These are phyloP conservation scores for Cyberlindnera galapagoensis DNA, from an alignment of 805 yeast genomes.

Conservation along the genomic window DNA sequence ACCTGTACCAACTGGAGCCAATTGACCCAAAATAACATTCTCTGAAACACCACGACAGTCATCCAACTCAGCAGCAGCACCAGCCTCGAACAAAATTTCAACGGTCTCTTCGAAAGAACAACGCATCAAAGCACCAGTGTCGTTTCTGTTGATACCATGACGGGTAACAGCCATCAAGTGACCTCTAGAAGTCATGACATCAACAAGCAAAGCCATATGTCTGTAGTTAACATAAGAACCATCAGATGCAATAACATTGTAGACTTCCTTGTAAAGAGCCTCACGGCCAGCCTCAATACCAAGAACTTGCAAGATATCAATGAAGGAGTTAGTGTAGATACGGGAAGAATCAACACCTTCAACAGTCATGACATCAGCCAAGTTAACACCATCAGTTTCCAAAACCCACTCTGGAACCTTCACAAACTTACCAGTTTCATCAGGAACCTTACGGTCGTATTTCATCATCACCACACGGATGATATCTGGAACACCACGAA, in stretches of 20 bases:
- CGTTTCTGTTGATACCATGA: constrained; percentile 98
- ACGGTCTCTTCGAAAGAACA: constrained; percentile 99
- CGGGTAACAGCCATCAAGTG: constrained; percentile 98
- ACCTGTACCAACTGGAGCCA: constrained; percentile 99
- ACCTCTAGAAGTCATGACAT: constrained; percentile 98
- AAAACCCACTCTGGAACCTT: constrained; percentile 96
- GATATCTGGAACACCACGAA: constrained; percentile 94
- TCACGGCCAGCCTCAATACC: constrained; percentile 99
- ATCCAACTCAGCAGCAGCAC: constrained; percentile 95
- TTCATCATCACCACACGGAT: constrained; percentile 78
- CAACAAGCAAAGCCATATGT: constrained; percentile 96
- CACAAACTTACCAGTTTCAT: constrained; percentile 76
- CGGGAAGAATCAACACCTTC: constrained; percentile 91
- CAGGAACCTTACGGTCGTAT: constrained; percentile 65
- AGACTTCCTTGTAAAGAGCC: constrained; percentile 88
- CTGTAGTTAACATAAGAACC: constrained; percentile 99
- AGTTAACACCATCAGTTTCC: constrained; percentile 97
- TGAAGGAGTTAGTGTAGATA: constrained; percentile 93
- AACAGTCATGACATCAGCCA: constrained; percentile 90
- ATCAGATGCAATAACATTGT: constrained; percentile 97
- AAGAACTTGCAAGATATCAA: constrained; percentile 86
- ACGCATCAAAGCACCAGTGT: constrained; percentile 98
- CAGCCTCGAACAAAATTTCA: constrained; percentile 95
- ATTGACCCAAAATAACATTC: constrained; percentile 94
- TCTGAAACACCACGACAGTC: constrained; percentile 99